Conservation (phyloP, 805 yeast species). For the Candida xiaguanensis region DNA sequence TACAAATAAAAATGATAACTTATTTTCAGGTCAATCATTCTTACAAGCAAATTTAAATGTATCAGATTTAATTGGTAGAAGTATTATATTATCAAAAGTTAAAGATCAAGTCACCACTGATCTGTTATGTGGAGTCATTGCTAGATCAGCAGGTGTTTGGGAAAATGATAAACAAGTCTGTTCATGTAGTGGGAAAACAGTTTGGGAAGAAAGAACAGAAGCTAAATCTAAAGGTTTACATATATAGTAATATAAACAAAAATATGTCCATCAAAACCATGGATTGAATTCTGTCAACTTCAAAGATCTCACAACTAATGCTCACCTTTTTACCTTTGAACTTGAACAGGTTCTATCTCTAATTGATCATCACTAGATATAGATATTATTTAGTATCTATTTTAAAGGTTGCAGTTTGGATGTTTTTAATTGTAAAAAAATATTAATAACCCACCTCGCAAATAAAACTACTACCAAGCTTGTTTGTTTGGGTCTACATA, state of each 20-base stretch:
- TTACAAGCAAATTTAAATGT: conserved; percentile 45
- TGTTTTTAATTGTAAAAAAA: neutral
- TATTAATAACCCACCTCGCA: neutral
- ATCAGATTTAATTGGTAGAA: conserved; percentile 67
- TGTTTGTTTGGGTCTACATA: neutral
- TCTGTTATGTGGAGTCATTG: conserved; percentile 79
- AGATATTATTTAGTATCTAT: no score
- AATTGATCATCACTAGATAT: no score
- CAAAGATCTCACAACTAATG: no score
- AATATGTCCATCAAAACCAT: neutral
- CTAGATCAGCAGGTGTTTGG: conserved; percentile 97
- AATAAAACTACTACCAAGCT: neutral
- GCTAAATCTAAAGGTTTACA: conserved; percentile 59
- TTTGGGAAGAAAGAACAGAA: conserved; percentile 91
- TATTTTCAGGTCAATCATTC: conserved; percentile 35
- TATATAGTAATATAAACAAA: conserved; percentile 10
- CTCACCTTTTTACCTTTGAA: no score
- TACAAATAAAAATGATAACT: conserved; percentile 9
- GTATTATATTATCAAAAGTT: conserved; percentile 45
- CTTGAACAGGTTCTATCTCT: no score
- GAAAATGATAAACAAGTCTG: conserved; percentile 92
- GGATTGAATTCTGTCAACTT: no score
- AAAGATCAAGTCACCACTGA: conserved; percentile 37
- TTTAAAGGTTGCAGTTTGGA: neutral
- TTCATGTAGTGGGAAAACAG: conserved; percentile 90